These are phyloP conservation scores for Aspergillus biplanus DNA, from an alignment of 495 filamentous ascomycete species.

Conservation along the genomic window DNA sequence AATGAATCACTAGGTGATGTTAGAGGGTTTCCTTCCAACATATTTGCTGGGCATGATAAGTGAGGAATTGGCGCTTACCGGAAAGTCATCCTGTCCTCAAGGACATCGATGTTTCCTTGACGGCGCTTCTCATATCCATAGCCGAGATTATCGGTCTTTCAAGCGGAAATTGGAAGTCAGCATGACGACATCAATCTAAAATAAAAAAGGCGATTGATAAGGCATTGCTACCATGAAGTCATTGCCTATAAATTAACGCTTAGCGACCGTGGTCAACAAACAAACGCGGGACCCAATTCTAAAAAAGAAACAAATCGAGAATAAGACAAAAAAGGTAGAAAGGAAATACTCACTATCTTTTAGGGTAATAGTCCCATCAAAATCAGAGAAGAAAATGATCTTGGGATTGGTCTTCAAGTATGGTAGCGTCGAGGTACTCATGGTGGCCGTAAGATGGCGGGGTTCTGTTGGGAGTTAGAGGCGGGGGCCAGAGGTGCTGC, in stretches of 20 bases:
- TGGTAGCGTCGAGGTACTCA: conserved; percentile 44
- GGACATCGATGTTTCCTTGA: conserved; percentile 70
- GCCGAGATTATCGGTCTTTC: conserved; percentile 85
- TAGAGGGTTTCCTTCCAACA: conserved; percentile 1
- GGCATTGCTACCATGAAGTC: conserved; percentile 69
- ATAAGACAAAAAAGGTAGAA: not conserved
- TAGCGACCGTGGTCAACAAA: conserved; percentile 18
- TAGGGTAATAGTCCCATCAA: conserved; percentile 92
- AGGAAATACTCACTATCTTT: conserved; percentile 66
- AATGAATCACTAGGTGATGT: conserved; percentile 66
- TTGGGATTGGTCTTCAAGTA: conserved; percentile 69
- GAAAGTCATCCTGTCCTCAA: conserved; percentile 69
- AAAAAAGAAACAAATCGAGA: not conserved
- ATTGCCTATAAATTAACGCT: conserved; percentile 63
- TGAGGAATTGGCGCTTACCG: conserved; percentile 48
- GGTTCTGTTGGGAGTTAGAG: conserved; percentile 9
- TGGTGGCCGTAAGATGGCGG: conserved; percentile 23
- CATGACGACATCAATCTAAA: not conserved
- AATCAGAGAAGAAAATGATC: conserved; percentile 97
- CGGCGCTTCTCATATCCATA: conserved; percentile 69
- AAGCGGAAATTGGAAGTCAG: conserved; percentile 9
- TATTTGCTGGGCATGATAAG: not conserved
- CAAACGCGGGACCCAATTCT: not conserved
- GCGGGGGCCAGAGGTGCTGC: conserved; percentile 14
- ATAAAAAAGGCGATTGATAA: not conserved